Evolutionary conservation across 345 rosid genomes (phyloP).

Genomic region (Aurinia saxatilis): DNA sequence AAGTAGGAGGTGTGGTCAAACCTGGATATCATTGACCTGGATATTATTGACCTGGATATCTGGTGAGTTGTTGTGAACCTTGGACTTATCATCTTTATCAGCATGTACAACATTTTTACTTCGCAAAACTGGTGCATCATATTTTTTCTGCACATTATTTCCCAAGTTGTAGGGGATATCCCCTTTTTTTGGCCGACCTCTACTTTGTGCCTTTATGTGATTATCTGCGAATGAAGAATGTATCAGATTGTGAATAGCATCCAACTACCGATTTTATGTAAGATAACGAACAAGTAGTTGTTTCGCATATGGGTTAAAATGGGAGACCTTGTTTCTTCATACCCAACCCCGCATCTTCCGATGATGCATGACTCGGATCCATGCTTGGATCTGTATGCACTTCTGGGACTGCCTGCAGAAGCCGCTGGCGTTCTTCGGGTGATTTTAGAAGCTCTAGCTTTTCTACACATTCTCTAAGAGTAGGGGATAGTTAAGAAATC

Average conservation of each 20-base stretch:
- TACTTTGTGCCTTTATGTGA: conserved; percentile 20
- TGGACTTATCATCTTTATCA: conserved; percentile 31
- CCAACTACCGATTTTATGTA: conserved; percentile 5
- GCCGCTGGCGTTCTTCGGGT: conserved; percentile 58
- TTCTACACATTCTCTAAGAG: conserved; percentile 78
- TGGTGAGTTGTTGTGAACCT: conserved; percentile 27
- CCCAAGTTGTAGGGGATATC: conserved; percentile 31
- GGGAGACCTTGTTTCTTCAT: conserved; percentile 49
- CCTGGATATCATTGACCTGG: conserved; percentile 19
- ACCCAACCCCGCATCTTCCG: conserved; percentile 40
- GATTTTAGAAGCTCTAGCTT: conserved; percentile 72
- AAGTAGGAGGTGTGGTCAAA: conserved; percentile 18
- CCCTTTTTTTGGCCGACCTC: conserved; percentile 28
- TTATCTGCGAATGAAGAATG: conserved; percentile 35
- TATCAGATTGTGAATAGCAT: conserved; percentile 16
- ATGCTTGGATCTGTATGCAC: conserved; percentile 59
- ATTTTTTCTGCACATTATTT: conserved; percentile 28
- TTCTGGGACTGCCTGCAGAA: conserved; percentile 53
- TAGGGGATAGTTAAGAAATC: conserved; percentile 60
- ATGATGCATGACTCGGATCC: conserved; percentile 43
- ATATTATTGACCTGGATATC: conserved; percentile 14
- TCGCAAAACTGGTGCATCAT: conserved; percentile 29
- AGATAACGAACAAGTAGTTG: conserved; percentile 12
- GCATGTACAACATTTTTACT: conserved; percentile 19
- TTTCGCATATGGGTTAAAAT: conserved; percentile 12